Evolutionary conservation across 2,329 filamentous ascomycete species (phyloP), one percentile per base, ranked within the genome.

Genomic region (Thielaviopsis punctulata): DNA sequence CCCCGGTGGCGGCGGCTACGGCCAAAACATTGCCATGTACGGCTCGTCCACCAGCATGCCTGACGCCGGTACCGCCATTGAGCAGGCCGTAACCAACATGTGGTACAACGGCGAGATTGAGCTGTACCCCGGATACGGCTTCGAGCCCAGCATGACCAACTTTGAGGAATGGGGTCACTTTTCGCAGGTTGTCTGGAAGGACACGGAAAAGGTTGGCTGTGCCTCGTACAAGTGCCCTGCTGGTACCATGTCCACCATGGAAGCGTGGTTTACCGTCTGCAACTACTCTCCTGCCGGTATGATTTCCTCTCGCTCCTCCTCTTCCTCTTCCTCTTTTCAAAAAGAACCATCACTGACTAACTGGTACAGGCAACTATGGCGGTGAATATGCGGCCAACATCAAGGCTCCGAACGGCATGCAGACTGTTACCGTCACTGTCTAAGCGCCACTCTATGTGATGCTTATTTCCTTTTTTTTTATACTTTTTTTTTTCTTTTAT

Each of bases 101-200:
- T 95, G 92, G 86, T 95, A 95, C 76, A 86, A 92, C 65, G 77
- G 76, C 60, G 87, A 95, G 67, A 70, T 84, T 60, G 63, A 63
- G 57, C 68, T 68, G 60, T 80, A 73, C 66, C 65, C 68, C 51
- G 71, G 67, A 63, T 92, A 83, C 62, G 82, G 80, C 57, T 53
- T 71, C 58, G 62, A 65, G 54, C 82, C 84, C 23, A 66, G 76
- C 61, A 77, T 77, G 73, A 60, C 62, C 63, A 65, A 75, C 65
- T 86, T 88, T 64, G 69, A 79, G 51, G 58, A 62, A 4, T 87
- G 76, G 74, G 86, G 86, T 52, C 68, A 71, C 61, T 68, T 67
- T 62, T 65, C 66, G 53, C 67, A 70, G 63, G 52, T 70, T 44
- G 63, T 70, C 57, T 71, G 68, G 68, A 65, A 67, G 61, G 54